Base-by-base conservation (phyloP, 169 alveolate genomes). In the Perkinsus chesapeaki region DNA sequence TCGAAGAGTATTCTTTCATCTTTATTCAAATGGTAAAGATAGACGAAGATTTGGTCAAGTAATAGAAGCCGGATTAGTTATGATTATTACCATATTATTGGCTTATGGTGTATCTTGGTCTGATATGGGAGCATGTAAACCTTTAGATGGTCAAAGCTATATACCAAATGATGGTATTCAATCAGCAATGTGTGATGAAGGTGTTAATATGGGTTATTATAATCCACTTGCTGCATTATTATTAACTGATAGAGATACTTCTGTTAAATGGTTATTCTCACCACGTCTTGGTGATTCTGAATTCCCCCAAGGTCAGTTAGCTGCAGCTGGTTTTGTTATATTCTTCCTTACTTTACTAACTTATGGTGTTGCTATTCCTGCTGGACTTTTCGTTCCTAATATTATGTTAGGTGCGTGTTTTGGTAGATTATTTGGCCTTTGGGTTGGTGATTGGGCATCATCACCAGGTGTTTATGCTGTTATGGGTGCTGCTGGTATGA, bases 311-410 rank as follows among this genome's bases (percentile, higher is more conserved):
- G 82, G 82, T 12, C 82, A 60, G 23, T 16, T 60, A 34, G 82
- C 82, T 20, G 82, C 82, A 1, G 82, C 82, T 60, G 82, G 82
- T 34, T 60, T 60, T 34, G 27, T 60, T 23, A 60, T 60, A 60
- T 60, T 60, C 82, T 60, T 60, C 82, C 82, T 60, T 34, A 60
- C 82, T 60, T 34, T 60, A 60, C 92, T 91, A 0, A 91, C 92
- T 9, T 91, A 91, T 12, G 92, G 92, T 12, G 92, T 91, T 12
- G 92, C 73, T 34, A 43, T 91, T 34, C 92, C 92, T 91, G 48
- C 92, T 91, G 92, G 92, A 27, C 92, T 91, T 7, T 91, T 91
- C 92, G 92, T 91, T 34, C 92, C 92, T 34, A 39, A 39, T 34
- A 91, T 91, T 34, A 39, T 91, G 48, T 16, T 91, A 34, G 92